Evolutionary conservation across 768 basidiomycete species (phyloP), one percentile per base, ranked within the genome.

Genomic region (Trametes cubensis): DNA sequence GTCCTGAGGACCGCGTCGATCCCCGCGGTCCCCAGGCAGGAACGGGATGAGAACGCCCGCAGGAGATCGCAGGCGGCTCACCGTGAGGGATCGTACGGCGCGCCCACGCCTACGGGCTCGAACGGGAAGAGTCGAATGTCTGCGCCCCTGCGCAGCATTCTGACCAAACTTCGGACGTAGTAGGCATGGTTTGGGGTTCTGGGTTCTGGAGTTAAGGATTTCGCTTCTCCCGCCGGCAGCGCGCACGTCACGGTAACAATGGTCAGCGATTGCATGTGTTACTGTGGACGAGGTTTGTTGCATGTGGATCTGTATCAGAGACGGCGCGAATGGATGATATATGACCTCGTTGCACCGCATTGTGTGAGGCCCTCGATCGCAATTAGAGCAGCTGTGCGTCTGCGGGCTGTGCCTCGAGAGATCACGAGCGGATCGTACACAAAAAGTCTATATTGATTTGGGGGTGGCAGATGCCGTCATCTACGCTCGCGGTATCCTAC

Each of bases 101-200:
- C 41, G 38, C 46, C 57, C 56, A 49, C 44, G 38, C 41, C 46
- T 25, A 49, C 46, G 44, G 55, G 39, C 21, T 34, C 51, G 20
- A 51, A 56, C 23, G 51, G 46, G 15, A 55, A 30, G 55, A 67
- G 64, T 54, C 64, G 68, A 40, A 69, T 69, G 63, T 67, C 66
- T 51, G 65, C 67, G 38, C 68, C 69, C 18, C 61, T 72, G 50
- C 60, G 66, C 13, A 67, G 49, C 44, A 69, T 72, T n/a, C 53
- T 69, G 21, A 69, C 68, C 4, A 72, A 70, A 61, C 58, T 70
- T 26, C 59, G 68, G 26, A 61, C 66, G 28, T 69, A 41, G 34
- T 34, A 48, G 20, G 21, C 48, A 4, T 7, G 44, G 28, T 34
- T 10, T 11, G 5, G 34, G 10, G 6, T 11, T 34, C 6, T 34